phyloP scores from a whole-genome alignment of 2,329 filamentous ascomycete genomes.

The Fonsecaea monophora region DNA sequence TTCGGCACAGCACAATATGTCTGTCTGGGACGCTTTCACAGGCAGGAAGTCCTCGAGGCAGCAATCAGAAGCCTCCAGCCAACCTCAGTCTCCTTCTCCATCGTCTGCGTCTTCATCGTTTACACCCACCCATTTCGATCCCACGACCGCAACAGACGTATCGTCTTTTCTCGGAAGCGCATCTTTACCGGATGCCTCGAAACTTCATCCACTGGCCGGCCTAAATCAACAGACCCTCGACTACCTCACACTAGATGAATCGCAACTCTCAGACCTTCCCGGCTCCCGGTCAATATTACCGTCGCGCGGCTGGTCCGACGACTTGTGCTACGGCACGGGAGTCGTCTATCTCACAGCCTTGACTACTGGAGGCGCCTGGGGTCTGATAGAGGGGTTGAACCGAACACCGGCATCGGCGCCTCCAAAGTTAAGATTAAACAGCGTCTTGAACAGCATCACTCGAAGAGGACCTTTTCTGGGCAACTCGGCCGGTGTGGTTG shows the following conservation, averaged over 20 bases:
- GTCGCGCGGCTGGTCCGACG: slow-evolving; percentile 95
- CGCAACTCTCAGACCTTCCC: slow-evolving; percentile 82
- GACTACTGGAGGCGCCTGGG: slow-evolving; percentile 87
- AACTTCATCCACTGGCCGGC: slow-evolving; percentile 90
- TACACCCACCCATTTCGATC: slow-evolving; percentile 68
- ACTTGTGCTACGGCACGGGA: slow-evolving; percentile 96
- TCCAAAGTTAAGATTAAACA: slow-evolving; percentile 91
- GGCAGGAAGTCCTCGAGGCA: slow-evolving; percentile 59
- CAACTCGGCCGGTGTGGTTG: slow-evolving; percentile 93
- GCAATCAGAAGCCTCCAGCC: slow-evolving; percentile 46
- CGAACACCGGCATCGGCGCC: slow-evolving; percentile 73
- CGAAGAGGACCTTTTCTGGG: slow-evolving; percentile 91
- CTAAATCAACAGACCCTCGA: slow-evolving; percentile 92
- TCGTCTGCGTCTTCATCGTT: slow-evolving; percentile 44
- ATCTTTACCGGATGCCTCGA: slow-evolving; percentile 81
- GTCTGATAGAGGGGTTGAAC: slow-evolving; percentile 84
- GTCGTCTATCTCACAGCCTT: slow-evolving; percentile 91
- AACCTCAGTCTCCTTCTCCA: slow-evolving; percentile 52
- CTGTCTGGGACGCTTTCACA: slow-evolving; percentile 67
- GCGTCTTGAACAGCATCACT: slow-evolving; percentile 92
- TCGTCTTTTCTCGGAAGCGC: slow-evolving; percentile 82
- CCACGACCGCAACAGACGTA: slow-evolving; percentile 74
- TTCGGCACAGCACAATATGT: slow-evolving; percentile 50
- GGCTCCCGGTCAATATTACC: slow-evolving; percentile 87
- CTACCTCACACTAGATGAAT: slow-evolving; percentile 93